A percentile compares a stretch with the other conserved stretches of the same genome.
These are phyloP conservation scores for Metroxylon sagu DNA, from an alignment of 176 grass and related monocot species.

Conservation along the genomic window DNA sequence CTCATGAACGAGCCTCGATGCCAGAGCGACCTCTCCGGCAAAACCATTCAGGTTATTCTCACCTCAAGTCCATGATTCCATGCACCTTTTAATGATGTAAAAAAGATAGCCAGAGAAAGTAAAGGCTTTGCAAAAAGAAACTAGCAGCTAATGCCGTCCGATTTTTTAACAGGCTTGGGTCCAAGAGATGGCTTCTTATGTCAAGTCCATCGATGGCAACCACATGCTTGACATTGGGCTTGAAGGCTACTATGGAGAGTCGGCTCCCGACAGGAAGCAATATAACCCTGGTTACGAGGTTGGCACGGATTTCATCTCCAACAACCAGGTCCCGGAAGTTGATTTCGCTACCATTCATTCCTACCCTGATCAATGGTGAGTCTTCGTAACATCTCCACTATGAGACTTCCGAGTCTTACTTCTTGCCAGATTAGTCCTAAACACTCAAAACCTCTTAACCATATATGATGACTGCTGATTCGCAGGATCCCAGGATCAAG, in stretches of 20 bases:
- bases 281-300: slow-evolving; percentile 50
- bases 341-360: slow-evolving; percentile 75
- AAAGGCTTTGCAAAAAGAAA: too few relatives aligned
- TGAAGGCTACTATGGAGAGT: slow-evolving; percentile 75
- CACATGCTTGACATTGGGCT: slow-evolving; percentile 73
- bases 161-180: slow-evolving; percentile 33
- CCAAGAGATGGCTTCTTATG: slow-evolving; percentile 51
- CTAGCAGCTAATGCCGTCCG: too few relatives aligned
- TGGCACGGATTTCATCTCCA: slow-evolving; percentile 75
- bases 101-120: too few relatives aligned
- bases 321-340: slow-evolving; percentile 43
- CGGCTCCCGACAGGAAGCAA: slow-evolving; percentile 29
- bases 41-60: slow-evolving; percentile 35
- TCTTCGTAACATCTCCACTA: too few relatives aligned
- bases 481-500: slow-evolving; percentile 36
- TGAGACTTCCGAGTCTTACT: too few relatives aligned
- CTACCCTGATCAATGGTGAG: slow-evolving; percentile 74
- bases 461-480: too few relatives aligned
- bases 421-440: too few relatives aligned
- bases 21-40: slow-evolving; percentile 60
- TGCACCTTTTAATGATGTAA: too few relatives aligned
- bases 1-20: slow-evolving; percentile 74
- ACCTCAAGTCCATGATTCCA: too few relatives aligned
- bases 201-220: slow-evolving; percentile 65
- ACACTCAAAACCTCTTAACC: too few relatives aligned